Base-by-base conservation (phyloP, 495 filamentous ascomycete species). In the Penicillium cosmopolitanum region DNA sequence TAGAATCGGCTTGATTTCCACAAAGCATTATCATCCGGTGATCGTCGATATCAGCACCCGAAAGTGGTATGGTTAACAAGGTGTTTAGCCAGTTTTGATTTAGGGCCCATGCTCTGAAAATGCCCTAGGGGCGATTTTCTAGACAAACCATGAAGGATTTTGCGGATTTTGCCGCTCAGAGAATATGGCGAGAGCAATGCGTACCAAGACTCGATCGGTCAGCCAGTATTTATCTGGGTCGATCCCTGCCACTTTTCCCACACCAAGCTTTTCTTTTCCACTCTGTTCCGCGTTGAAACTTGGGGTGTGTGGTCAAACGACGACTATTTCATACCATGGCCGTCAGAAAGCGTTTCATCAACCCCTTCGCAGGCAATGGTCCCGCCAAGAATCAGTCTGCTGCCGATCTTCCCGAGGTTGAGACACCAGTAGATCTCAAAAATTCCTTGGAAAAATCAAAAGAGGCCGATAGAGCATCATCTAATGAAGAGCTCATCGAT, bases 301-400 rank as follows among this genome's bases (percentile, higher is more conserved):
- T 33, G 2, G 16, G 50, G 9, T 5, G 21, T 25, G 8, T 31
- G 28, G 8, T 31, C 23, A 31, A 31, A 31, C 28, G 28, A 31
- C 28, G 42, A 48, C 16, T 5, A 3, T 19, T 53, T 7, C 6
- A 33, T 18, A 52, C 25, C 13, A 60, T 60, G 57, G 46, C 57
- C 12, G 18, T 60, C 33, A 50, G 57, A 55, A 60, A 60, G 35
- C 57, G 57, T 9, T 55, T 60, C 43, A 42, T 60, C 31, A 55
- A 60, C 33, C 51, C 57, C 16, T 60, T 55, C 12, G 23, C 21
- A 34, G 42, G 33, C 13, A 55, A n/a, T 23, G 31, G 18, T 11
- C 55, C 57, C 5, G 7, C 18, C 43, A 28, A 48, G 38, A 31
- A 33, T 9, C 28, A 60, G 35, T 9, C 42, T 15, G 4, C 34